These are phyloP conservation scores for Astrothelium macrocarpum DNA, from an alignment of 495 filamentous ascomycete genomes.

Conservation along the genomic window DNA sequence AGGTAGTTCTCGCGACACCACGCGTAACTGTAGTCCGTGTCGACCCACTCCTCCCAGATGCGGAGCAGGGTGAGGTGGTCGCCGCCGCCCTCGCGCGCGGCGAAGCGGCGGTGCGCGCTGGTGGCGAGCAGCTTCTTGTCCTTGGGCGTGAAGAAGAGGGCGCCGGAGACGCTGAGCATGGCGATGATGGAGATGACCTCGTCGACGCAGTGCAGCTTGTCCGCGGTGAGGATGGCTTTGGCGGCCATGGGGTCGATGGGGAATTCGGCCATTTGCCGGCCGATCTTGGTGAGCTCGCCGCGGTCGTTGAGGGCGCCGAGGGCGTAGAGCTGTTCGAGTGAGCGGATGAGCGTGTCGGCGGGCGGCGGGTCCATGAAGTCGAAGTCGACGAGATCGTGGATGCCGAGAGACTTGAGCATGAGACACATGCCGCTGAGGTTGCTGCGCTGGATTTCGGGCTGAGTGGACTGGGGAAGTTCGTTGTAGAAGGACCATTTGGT, in stretches of 20 bases:
- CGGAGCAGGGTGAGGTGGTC: constrained; percentile 89
- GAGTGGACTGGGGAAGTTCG: constrained; percentile 87
- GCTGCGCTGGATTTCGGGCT: constrained; percentile 87
- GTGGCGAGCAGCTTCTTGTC: constrained; percentile 97
- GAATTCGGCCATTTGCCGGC: constrained; percentile 94
- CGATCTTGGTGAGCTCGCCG: constrained; percentile 83
- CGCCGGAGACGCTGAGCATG: constrained; percentile 81
- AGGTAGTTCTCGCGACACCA: constrained; percentile 94
- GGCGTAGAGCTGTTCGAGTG: constrained; percentile 86
- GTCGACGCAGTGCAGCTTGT: constrained; percentile 80
- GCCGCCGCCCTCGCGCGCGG: constrained; percentile 72
- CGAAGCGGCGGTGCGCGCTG: constrained; percentile 84
- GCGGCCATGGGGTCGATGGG: constrained; percentile 91
- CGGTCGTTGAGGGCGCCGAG: constrained; percentile 82
- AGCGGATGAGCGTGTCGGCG: constrained; percentile 80
- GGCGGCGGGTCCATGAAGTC: constrained; percentile 96
- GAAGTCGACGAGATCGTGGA: constrained; percentile 88
- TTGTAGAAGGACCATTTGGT: constrained; percentile 93
- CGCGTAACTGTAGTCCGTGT: constrained; percentile 77
- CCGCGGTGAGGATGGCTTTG: constrained; percentile 82
- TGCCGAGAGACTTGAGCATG: constrained; percentile 80
- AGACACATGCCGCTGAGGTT: constrained; percentile 80
- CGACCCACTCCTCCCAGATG: constrained; percentile 95
- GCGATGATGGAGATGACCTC: constrained; percentile 92
- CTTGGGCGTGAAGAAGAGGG: constrained; percentile 91